Evolutionary conservation across 75 land plant genomes (phyloP), one percentile per base, ranked within the genome.

Genomic region (Larix kaempferi): DNA sequence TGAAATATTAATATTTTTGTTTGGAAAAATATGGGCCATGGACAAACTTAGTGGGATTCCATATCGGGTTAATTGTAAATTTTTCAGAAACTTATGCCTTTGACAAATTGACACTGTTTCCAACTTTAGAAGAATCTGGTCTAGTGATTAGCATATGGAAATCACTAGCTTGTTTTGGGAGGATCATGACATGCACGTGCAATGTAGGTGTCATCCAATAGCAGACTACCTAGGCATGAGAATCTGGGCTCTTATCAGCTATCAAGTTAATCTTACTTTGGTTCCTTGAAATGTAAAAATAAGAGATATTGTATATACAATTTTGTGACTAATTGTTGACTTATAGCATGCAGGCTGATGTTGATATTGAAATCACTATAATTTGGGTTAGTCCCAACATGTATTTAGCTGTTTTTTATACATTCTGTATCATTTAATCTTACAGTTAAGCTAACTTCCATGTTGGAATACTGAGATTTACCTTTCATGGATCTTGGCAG

Each of bases 401-500:
- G n/a, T 29, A 37, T 67, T 35, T 27, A 19, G 6, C 17, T 10
- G 54, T 41, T 69, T 37, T 69, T 17, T 41, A n/a, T 41, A 23
- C n/a, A 41, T 41, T 25, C 23, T 69, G 25, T 39, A 69, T 4
- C 44, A 69, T 39, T 21, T 49, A 11, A n/a, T 41, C 52, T 44
- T 7, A 12, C 6, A 69, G 52, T 41, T 41, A 66, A 7, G 17
- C 5, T 39, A 10, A 41, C 13, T 41, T 19, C 10, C 10, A 69
- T 41, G 12, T 73, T 22, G 19, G 12, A 12, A 11, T 67, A 25
- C 12, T 21, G 4, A 73, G 26, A 4, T 41, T 35, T 65, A 69
- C 72, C 78, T 77, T 65, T n/a, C 19, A 5, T 27, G 35, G 52
- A 55, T 67, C 65, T 83, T 80, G 75, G 10, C 85, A 95, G 98